Evolutionary conservation across 2,329 filamentous ascomycete species (phyloP), one percentile per base, ranked within the genome.

Genomic region (Hypoxylon sp.): DNA sequence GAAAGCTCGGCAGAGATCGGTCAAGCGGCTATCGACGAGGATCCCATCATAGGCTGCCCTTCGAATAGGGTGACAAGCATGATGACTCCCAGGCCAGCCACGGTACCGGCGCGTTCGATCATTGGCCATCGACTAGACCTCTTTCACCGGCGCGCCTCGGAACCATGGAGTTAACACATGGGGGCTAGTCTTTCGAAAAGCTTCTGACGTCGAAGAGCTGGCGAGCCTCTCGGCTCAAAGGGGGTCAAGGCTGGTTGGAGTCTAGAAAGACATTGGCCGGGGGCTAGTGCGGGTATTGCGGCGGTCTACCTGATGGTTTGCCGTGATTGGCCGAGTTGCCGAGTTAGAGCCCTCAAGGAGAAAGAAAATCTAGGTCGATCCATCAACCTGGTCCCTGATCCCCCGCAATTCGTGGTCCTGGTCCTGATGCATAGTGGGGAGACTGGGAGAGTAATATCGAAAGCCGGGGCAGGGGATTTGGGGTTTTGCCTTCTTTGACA

Each of bases 261-360:
- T 41, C 62, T 49, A 32, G 42, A 57, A 45, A 36, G 49, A n/a
- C 15, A 38, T 47, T n/a, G n/a, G n/a, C n/a, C n/a, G n/a, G n/a
- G n/a, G n/a, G n/a, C n/a, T n/a, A n/a, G n/a, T 25, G 38, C 26
- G 45, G 44, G 38, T 43, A 47, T 9, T 55, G 30, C 31, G 9
- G n/a, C n/a, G n/a, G 46, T 52, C 49, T 55, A n/a, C n/a, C n/a
- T n/a, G n/a, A n/a, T n/a, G 34, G 51, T 60, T 66, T 68, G 67
- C 71, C 70, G 68, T 70, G 68, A 75, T 76, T 76, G 75, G 72
- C 71, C 75, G 71, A 76, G 70, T 71, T 75, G 66, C 76, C 75
- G 75, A 68, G 59, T 59, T 53, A 59, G 55, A 55, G 47, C 34
- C 31, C 31, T 26, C 20, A 43, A 31, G 31, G 35, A 40, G 15